Conservation (phyloP, 768 basidiomycete species). For the Tephrocybe rancida region DNA sequence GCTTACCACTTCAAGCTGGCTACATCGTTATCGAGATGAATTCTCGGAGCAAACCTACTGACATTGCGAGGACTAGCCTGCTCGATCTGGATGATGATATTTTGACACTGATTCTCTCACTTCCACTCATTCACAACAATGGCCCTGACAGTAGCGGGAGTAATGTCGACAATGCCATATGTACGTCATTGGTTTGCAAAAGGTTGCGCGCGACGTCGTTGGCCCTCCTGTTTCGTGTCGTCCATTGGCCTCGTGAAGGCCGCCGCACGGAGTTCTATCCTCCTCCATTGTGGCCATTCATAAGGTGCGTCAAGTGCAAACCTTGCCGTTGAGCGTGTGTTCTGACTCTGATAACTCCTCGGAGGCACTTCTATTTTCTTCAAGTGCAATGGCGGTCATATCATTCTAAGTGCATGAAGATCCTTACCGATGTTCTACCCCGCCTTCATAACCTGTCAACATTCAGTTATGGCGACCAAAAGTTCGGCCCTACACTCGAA, state of each 20-base stretch:
- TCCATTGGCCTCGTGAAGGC: constrained; percentile 8
- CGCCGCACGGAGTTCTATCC: constrained; percentile 11
- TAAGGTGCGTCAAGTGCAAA: constrained; percentile 8
- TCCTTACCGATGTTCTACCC: constrained; percentile 4
- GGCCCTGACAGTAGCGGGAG: background rate
- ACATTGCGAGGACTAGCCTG: too few species aligned
- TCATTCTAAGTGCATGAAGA: constrained; percentile 9
- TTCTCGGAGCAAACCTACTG: too few species aligned
- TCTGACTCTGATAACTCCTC: background rate
- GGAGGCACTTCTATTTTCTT: constrained; percentile 12
- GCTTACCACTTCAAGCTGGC: too few species aligned
- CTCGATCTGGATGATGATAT: constrained; percentile 13
- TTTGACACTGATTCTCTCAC: constrained; percentile 2
- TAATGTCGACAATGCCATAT: constrained; percentile 2
- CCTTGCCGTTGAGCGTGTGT: background rate
- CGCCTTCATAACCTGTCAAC: constrained; percentile 9
- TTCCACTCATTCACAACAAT: background rate
- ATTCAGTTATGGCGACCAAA: constrained; percentile 14
- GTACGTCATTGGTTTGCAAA: constrained; percentile 12
- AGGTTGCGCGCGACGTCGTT: constrained; percentile 7
- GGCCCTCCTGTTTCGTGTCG: constrained; percentile 10
- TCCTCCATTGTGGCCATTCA: constrained; percentile 14
- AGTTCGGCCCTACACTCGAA: constrained; percentile 5
- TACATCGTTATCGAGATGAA: too few species aligned
- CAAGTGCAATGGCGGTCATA: constrained; percentile 14